Evolutionary conservation across 2,329 filamentous ascomycete species (phyloP), one percentile per base, ranked within the genome.

Genomic region (Pyrenophora teres): DNA sequence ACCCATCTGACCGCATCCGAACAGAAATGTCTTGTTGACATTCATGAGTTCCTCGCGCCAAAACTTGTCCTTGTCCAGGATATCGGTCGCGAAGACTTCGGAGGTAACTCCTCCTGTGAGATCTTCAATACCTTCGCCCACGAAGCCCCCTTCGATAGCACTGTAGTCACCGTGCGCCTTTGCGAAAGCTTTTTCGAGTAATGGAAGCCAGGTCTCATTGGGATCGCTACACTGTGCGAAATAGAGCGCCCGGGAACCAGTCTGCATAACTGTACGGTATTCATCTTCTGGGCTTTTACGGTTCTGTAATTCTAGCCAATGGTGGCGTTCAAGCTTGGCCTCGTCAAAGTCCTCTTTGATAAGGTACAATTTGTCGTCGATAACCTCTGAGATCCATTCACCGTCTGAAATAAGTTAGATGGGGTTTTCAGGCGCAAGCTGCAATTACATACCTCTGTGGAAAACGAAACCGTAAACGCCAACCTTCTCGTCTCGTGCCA

Each of bases 381-480:
- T 86, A 56, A 96, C 92, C 51, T 89, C 92, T 63, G 92, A 91
- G 50, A 93, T 89, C 92, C 91, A 96, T 73, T 94, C 90, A 46
- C 91, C 91, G 62, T 93, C 90, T 83, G 59, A 40, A 40, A 41
- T 12, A 48, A 13, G 54, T 73, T 38, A 73, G 69, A 55, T 37
- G 27, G 42, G 46, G 44, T 50, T 41, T 43, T 40, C 6, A 32
- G 42, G 10, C 31, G 46, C 21, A 16, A 36, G 23, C 10, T 6
- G 47, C 40, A 46, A 38, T 31, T 32, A 30, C 71, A 57, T 72
- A 80, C 83, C 83, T 60, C 89, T 83, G 72, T 89, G 84, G 67
- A 94, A 93, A 9, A 94, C 89, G 60, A 94, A 94, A 1, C 90
- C 90, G 61, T 94, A 94, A 1, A 93, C 89, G 10, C 90, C 90